phyloP scores from a whole-genome alignment of 2,329 filamentous ascomycete genomes.

The Lecanicillium sp. region DNA sequence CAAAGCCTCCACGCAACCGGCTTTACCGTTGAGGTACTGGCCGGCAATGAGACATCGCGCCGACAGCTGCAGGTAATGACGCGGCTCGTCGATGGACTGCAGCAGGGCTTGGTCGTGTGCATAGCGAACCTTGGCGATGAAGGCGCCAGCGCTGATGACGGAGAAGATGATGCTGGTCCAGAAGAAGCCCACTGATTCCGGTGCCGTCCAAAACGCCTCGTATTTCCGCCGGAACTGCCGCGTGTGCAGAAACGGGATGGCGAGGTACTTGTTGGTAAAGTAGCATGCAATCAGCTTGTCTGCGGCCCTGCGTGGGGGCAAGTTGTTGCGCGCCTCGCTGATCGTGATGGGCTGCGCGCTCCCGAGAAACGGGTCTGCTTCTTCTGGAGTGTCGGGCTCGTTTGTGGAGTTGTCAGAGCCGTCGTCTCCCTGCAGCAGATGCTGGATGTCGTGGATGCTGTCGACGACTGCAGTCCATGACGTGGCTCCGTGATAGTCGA shows the following conservation, averaged over 20 bases:
- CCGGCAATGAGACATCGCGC: conserved; percentile 40
- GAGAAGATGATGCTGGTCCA: conserved; percentile 46
- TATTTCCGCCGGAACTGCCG: conserved; percentile 41
- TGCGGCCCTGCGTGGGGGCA: conserved; percentile 28
- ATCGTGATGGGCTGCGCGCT: conserved; percentile 18
- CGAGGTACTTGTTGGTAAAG: conserved; percentile 30
- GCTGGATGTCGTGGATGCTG: conserved; percentile 33
- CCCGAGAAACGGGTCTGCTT: conserved; percentile 26
- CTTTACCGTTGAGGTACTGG: conserved; percentile 35
- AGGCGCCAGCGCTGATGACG: conserved; percentile 32
- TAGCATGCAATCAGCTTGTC: conserved; percentile 29
- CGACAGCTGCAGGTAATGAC: conserved; percentile 27
- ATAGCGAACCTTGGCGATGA: conserved; percentile 25
- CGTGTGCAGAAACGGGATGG: conserved; percentile 30
- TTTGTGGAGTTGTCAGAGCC: conserved; percentile 9
- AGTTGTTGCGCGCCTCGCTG: conserved; percentile 21
- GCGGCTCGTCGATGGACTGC: conserved; percentile 18
- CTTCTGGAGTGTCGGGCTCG: conserved; percentile 12
- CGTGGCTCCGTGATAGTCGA: conserved; percentile 29
- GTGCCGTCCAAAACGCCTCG: conserved; percentile 37
- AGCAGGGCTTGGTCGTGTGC: conserved; percentile 12
- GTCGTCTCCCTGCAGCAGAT: conserved; percentile 18
- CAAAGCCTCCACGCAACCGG: conserved; percentile 41
- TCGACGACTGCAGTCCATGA: conserved; percentile 34
- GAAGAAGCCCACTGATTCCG: conserved; percentile 30